These are phyloP conservation scores for Sarocladium kiliense DNA, from an alignment of 2,329 filamentous ascomycete genomes.

Conservation along the genomic window DNA sequence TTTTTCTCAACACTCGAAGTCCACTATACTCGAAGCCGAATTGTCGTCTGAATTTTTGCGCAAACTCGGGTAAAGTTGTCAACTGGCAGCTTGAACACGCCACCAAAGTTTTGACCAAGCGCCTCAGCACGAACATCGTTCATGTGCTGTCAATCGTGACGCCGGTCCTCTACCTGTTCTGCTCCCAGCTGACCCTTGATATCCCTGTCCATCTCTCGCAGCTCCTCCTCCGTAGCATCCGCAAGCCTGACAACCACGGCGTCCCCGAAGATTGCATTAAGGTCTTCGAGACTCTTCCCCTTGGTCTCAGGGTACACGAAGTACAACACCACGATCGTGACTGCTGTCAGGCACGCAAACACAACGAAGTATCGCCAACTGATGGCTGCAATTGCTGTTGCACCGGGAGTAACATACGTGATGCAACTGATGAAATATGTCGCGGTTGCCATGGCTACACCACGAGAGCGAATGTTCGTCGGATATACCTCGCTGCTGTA, in stretches of 20 bases:
- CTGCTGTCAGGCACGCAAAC: conserved; percentile 43
- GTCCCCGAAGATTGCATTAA: conserved; percentile 2
- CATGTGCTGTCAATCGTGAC: not conserved
- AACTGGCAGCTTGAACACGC: no score
- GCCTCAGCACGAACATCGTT: not conserved
- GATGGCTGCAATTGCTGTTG: conserved; percentile 39
- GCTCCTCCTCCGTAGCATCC: conserved; percentile 4
- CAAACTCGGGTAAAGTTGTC: no score
- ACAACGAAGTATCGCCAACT: conserved; percentile 45
- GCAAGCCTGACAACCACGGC: not conserved
- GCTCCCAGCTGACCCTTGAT: conserved; percentile 4
- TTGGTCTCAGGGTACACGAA: conserved; percentile 39
- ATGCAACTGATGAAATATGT: conserved; percentile 50
- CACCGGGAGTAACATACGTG: conserved; percentile 41
- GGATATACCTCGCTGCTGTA: conserved; percentile 48
- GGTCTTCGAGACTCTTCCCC: conserved; percentile 36
- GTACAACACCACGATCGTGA: conserved; percentile 37
- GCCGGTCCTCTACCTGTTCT: not conserved
- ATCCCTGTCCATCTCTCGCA: not conserved
- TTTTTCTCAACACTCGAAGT: no score
- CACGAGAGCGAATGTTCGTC: conserved; percentile 42
- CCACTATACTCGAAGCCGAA: no score
- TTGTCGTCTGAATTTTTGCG: no score
- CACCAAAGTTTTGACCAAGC: no score
- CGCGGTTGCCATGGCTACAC: conserved; percentile 42